A percentile compares a stretch with the other conserved stretches of the same genome.
Conservation (phyloP, 306 rosid species). For the Lagenaria siceraria region DNA sequence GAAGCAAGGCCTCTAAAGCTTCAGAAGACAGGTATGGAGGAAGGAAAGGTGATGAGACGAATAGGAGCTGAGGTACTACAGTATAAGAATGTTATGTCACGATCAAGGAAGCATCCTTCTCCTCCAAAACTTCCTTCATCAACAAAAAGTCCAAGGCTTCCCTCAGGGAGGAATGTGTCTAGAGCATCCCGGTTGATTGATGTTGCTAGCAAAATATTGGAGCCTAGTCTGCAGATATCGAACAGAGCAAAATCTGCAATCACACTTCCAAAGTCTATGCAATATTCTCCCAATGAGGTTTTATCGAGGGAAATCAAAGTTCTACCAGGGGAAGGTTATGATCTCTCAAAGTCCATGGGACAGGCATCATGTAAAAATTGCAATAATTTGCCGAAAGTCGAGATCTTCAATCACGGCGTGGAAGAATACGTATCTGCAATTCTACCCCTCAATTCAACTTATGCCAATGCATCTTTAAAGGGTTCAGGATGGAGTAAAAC, state of each 20-base stretch:
- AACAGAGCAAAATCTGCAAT: conserved; percentile 40
- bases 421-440: conserved; percentile 21
- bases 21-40: conserved; percentile 45
- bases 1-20: conserved; percentile 84
- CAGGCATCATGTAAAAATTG: conserved; percentile 58
- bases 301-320: conserved; percentile 5
- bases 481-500: conserved; percentile 28
- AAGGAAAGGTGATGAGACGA: conserved; percentile 50
- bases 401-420: conserved; percentile 20
- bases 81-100: conserved; percentile 54
- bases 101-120: conserved; percentile 41
- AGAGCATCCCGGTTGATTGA: conserved; percentile 66
- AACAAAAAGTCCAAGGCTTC: conserved; percentile 46
- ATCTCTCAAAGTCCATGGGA: conserved; percentile 25
- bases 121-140: conserved; percentile 58
- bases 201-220: conserved; percentile 79
- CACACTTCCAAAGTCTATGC: conserved; percentile 28
- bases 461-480: conserved; percentile 14
- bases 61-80: conserved; percentile 69
- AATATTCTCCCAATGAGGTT: conserved; percentile 18
- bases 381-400: conserved; percentile 42
- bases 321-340: conserved; percentile 19
- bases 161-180: conserved; percentile 37
- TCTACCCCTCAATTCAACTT: conserved; percentile 24
- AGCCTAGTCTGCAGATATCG: conserved; percentile 63